Evolutionary conservation across 2,329 filamentous ascomycete species (phyloP).

Genomic region (Fusarium scirpi): DNA sequence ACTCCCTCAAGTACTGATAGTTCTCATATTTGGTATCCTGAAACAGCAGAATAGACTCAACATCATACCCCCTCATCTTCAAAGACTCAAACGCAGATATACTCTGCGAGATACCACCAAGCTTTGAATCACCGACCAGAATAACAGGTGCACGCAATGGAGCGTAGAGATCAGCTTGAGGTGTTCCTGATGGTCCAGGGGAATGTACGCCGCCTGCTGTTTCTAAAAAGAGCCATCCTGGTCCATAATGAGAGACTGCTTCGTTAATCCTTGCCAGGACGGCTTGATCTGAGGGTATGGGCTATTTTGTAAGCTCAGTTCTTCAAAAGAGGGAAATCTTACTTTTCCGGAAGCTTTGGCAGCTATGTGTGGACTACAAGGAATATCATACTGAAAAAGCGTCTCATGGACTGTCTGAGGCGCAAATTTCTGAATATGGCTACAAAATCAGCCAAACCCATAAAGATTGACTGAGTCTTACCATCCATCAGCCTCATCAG

Average conservation of each 20-base stretch:
- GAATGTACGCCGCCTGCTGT: slow-evolving; percentile 87
- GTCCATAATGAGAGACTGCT: slow-evolving; percentile 53
- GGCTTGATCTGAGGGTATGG: slow-evolving; percentile 62
- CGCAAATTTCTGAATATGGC: slow-evolving; percentile 73
- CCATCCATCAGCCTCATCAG: slow-evolving; percentile 77
- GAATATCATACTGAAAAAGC: slow-evolving; percentile 77
- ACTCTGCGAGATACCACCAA: slow-evolving; percentile 84
- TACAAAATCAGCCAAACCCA: slow-evolving; percentile 10
- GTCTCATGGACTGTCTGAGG: slow-evolving; percentile 63
- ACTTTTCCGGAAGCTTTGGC: slow-evolving; percentile 63
- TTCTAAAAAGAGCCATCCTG: slow-evolving; percentile 78
- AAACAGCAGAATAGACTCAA: slow-evolving; percentile 78
- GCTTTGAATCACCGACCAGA: slow-evolving; percentile 78
- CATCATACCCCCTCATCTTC: slow-evolving; percentile 80
- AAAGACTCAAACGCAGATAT: slow-evolving; percentile 86
- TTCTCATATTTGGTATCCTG: slow-evolving; percentile 75
- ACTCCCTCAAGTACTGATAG: slow-evolving; percentile 72
- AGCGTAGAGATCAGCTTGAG: slow-evolving; percentile 82
- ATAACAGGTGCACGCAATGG: slow-evolving; percentile 79
- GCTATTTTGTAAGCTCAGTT: slow-evolving; percentile 49
- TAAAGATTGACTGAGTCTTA: slow-evolving; percentile 27
- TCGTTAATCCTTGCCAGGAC: slow-evolving; percentile 62
- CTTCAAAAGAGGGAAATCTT: neutral
- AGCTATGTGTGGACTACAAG: slow-evolving; percentile 83
- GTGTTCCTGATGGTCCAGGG: slow-evolving; percentile 78